These are phyloP conservation scores for Secale cereale DNA, from an alignment of 176 grass and related monocot species.

Conservation along the genomic window DNA sequence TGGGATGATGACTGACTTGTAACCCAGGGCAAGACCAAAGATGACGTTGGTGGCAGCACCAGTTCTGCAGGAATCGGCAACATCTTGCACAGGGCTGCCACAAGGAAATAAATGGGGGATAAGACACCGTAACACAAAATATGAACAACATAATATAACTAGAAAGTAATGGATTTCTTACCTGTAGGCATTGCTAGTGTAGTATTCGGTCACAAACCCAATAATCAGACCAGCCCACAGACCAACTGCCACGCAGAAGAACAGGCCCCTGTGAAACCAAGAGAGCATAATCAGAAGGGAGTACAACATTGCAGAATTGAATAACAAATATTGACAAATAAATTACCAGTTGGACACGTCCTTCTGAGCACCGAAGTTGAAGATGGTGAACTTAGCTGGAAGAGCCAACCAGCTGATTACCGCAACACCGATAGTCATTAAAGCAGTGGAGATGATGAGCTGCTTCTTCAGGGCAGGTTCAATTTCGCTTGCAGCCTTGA, in stretches of 20 bases:
- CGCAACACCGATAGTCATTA: conserved; percentile 81
- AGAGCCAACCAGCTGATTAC: conserved; percentile 77
- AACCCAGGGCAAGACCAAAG: conserved; percentile 85
- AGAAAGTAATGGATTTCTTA: not conserved
- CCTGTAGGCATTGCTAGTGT: conserved; percentile 89
- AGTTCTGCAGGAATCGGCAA: conserved; percentile 89
- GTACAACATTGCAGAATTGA: conserved; percentile 12
- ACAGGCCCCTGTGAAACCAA: conserved; percentile 60
- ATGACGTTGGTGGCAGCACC: conserved; percentile 93
- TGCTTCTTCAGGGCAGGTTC: conserved; percentile 87
- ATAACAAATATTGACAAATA: conserved; percentile 6
- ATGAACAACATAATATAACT: not conserved
- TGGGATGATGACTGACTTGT: conserved; percentile 90
- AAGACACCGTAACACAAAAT: not conserved
- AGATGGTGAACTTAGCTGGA: conserved; percentile 84
- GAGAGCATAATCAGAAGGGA: conserved; percentile 9
- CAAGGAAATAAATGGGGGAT: not conserved
- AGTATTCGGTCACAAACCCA: conserved; percentile 90
- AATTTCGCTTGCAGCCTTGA: conserved; percentile 79
- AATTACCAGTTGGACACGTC: conserved; percentile 76
- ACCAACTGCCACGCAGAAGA: conserved; percentile 87
- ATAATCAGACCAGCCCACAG: conserved; percentile 91
- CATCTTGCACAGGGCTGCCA: conserved; percentile 87
- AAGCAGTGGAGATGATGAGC: conserved; percentile 76
- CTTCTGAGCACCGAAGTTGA: conserved; percentile 75